These are phyloP conservation scores for Melampsora americana DNA, from an alignment of 1,284 basidiomycete genomes.

Conservation along the genomic window DNA sequence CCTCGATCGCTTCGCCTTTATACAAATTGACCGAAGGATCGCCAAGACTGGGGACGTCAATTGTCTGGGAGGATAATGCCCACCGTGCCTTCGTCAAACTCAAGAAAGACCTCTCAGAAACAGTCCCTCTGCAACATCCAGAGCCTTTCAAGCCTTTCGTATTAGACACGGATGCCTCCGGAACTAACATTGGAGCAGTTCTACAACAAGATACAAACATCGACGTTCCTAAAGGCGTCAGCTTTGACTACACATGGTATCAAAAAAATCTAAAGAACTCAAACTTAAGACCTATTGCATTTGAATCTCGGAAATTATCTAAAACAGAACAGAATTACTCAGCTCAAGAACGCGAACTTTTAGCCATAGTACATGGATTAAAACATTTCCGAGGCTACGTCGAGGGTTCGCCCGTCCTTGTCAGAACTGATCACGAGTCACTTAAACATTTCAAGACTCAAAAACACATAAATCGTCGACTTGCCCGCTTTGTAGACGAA, in stretches of 20 bases:
- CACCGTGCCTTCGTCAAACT: not conserved
- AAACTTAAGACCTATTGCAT: not conserved
- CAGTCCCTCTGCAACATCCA: conserved; percentile 8
- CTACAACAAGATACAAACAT: conserved; percentile 17
- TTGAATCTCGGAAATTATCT: conserved; percentile 21
- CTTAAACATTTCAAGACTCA: conserved; percentile 17
- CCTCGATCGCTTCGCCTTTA: not conserved
- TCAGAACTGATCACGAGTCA: conserved; percentile 4
- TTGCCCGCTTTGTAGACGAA: conserved; percentile 13
- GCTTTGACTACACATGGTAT: not conserved
- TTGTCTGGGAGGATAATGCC: conserved; percentile 8
- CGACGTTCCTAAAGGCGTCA: not conserved
- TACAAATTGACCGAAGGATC: conserved; percentile 14
- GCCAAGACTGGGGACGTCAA: not conserved
- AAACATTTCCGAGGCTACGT: conserved; percentile 24
- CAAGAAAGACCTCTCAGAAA: not conserved
- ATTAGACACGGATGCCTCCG: too few relatives aligned
- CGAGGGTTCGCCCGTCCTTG: not conserved
- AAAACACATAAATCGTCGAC: not conserved
- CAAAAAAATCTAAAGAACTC: conserved; percentile 3
- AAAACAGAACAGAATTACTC: conserved; percentile 19
- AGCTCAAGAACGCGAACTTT: conserved; percentile 8
- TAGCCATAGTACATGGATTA: conserved; percentile 5
- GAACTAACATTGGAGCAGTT: conserved; percentile 23
- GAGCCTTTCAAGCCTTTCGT: conserved; percentile 1